Conservation (phyloP, 441 rosid species). For the Eruca vesicaria region DNA sequence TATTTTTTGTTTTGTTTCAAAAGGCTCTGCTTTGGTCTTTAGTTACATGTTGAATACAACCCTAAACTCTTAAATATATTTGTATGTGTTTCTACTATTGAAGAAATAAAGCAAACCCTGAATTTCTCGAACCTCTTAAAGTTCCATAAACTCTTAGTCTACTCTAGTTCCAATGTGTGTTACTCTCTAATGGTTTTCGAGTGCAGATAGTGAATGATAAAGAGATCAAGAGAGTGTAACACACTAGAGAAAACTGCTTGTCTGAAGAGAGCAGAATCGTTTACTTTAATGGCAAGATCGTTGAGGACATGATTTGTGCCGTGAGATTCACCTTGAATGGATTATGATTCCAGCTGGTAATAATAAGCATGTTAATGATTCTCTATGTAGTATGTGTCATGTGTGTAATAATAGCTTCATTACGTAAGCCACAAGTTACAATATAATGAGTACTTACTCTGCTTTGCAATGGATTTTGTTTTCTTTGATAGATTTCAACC, state of each 20-base stretch:
- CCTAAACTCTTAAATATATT: slow-evolving; percentile 13
- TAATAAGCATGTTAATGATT: background rate
- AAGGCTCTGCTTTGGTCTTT: slow-evolving; percentile 30
- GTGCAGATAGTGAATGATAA: no score
- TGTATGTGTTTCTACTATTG: slow-evolving; percentile 24
- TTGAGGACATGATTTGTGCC: background rate
- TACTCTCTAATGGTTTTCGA: no score
- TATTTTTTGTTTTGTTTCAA: background rate
- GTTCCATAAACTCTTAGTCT: no score
- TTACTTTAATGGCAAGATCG: background rate
- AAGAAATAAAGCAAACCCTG: background rate
- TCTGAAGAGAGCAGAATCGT: background rate
- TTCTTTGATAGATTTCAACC: background rate
- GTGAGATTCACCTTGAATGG: background rate
- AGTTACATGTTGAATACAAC: slow-evolving; percentile 24
- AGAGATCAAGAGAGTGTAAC: no score
- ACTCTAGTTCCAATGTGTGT: no score
- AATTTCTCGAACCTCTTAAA: no score
- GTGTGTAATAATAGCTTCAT: background rate
- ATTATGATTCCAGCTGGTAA: background rate
- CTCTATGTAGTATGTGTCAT: background rate
- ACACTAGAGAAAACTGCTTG: no score
- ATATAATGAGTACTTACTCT: background rate
- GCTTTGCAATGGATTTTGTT: background rate
- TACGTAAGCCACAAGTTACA: background rate